A percentile compares a stretch with the other conserved stretches of the same genome.
These are phyloP conservation scores for Macrotyloma uniflorum DNA, from an alignment of 306 rosid species.

Conservation along the genomic window DNA sequence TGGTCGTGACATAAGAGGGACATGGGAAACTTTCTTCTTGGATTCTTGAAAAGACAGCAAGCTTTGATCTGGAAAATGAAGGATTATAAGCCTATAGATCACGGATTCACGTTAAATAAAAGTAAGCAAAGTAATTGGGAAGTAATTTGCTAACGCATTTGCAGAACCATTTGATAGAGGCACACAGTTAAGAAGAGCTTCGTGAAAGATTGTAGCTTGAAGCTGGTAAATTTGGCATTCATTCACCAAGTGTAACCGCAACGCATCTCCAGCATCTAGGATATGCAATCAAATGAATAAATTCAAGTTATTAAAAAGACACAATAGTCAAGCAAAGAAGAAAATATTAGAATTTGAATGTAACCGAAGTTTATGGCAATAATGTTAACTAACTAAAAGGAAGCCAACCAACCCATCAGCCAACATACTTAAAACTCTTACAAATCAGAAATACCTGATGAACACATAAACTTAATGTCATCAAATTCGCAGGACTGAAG, in stretches of 20 bases:
- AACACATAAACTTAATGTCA: constrained; percentile 68
- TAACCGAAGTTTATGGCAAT: constrained; percentile 7
- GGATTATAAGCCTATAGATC: constrained; percentile 30
- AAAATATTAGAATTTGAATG: neutral
- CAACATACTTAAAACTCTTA: neutral
- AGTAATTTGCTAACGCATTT: constrained; percentile 16
- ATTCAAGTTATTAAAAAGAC: constrained; percentile 17
- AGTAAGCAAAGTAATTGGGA: constrained; percentile 20
- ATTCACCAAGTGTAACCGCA: constrained; percentile 61
- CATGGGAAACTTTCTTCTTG: constrained; percentile 71
- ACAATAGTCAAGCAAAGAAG: constrained; percentile 7
- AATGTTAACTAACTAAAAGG: constrained; percentile 16
- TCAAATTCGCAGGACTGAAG: constrained; percentile 92
- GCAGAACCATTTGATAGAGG: constrained; percentile 59
- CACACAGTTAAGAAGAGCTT: constrained; percentile 69
- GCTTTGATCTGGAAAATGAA: constrained; percentile 58
- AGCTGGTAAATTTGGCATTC: constrained; percentile 75
- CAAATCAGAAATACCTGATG: constrained; percentile 66
- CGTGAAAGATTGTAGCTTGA: constrained; percentile 77
- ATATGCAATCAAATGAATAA: constrained; percentile 25
- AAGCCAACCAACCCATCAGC: constrained; percentile 3
- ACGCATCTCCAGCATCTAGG: constrained; percentile 67
- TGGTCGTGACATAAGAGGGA: constrained; percentile 76
- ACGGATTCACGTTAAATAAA: neutral
- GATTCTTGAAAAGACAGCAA: constrained; percentile 39